These are phyloP conservation scores for Botryotinia globosa DNA, from an alignment of 2,329 filamentous ascomycete species.

Conservation along the genomic window DNA sequence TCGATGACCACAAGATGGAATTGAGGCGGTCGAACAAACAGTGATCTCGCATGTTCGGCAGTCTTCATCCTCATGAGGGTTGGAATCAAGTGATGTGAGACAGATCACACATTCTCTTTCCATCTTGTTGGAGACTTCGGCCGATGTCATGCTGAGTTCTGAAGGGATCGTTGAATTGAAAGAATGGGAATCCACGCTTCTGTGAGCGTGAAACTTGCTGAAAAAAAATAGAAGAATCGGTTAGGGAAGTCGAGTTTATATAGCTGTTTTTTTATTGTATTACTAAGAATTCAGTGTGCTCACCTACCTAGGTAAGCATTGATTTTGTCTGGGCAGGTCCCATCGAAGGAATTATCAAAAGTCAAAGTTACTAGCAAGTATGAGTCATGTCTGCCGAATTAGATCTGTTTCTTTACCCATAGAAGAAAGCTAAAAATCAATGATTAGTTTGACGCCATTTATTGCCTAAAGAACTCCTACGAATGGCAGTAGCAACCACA, in stretches of 20 bases:
- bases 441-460: neutral
- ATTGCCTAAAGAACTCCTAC: neutral
- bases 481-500: neutral
- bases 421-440: neutral
- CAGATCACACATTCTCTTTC: neutral
- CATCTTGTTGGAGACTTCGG: neutral
- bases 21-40: neutral
- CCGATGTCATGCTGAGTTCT: neutral
- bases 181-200: neutral
- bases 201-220: neutral
- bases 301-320: neutral
- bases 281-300: neutral
- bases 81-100: neutral
- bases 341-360: neutral
- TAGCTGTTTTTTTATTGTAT: neutral
- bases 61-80: neutral
- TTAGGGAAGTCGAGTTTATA: neutral
- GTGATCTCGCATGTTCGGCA: neutral
- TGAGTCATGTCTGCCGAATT: neutral
- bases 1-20: neutral
- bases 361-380: neutral
- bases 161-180: neutral
- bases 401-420: neutral
- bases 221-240: neutral
- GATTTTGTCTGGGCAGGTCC: neutral